phyloP scores from a whole-genome alignment of 2,329 filamentous ascomycete genomes.

The Aspergillus fijiensis region DNA sequence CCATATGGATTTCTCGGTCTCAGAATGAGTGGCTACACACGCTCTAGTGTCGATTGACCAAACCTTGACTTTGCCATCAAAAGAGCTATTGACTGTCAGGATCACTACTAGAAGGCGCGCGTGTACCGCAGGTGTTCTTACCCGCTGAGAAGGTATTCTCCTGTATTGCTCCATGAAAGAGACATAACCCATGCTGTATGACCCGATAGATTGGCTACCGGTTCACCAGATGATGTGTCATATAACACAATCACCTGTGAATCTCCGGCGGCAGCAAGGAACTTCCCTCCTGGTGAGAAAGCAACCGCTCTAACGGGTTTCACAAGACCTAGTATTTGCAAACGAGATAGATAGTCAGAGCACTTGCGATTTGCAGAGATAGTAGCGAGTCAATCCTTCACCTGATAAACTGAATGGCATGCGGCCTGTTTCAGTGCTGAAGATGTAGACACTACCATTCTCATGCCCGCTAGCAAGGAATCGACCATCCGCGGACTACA shows the following conservation, averaged over 20 bases:
- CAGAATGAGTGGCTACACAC: slow-evolving; percentile 91
- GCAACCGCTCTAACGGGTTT: slow-evolving; percentile 81
- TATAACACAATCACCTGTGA: slow-evolving; percentile 86
- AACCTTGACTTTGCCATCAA: slow-evolving; percentile 93
- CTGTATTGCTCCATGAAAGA: slow-evolving; percentile 89
- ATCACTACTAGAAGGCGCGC: not conserved
- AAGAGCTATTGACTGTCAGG: slow-evolving; percentile 52
- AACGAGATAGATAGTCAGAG: not conserved
- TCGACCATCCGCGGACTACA: slow-evolving; percentile 68
- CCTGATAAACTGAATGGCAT: slow-evolving; percentile 82
- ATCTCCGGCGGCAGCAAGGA: slow-evolving; percentile 87
- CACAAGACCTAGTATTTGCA: slow-evolving; percentile 64
- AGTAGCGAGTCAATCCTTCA: slow-evolving; percentile 40
- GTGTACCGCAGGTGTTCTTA: slow-evolving; percentile 35
- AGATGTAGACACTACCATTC: slow-evolving; percentile 88
- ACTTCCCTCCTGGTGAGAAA: slow-evolving; percentile 81
- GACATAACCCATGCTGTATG: slow-evolving; percentile 86
- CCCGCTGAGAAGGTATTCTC: slow-evolving; percentile 86
- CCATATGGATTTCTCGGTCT: slow-evolving; percentile 84
- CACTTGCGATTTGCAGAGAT: not conserved
- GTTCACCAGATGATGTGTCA: slow-evolving; percentile 87
- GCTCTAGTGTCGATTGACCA: slow-evolving; percentile 83
- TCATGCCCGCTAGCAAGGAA: slow-evolving; percentile 91
- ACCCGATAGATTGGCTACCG: slow-evolving; percentile 78
- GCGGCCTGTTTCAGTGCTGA: slow-evolving; percentile 85